Evolutionary conservation across 768 basidiomycete genomes (phyloP).

Genomic region (Psilocybe subaeruginosa): DNA sequence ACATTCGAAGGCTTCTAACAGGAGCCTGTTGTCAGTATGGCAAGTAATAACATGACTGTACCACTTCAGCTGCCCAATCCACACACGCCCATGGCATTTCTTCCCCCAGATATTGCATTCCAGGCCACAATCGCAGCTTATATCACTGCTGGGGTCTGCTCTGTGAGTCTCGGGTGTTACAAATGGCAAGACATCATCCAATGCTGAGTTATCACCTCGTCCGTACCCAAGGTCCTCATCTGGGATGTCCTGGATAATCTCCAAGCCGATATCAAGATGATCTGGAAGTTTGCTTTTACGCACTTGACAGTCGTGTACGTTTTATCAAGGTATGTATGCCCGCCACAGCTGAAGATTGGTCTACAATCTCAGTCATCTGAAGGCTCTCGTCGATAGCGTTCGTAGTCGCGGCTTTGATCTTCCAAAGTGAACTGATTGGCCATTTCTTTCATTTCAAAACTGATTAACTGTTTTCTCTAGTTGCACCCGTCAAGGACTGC

Average conservation of each 20-base stretch:
- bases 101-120: conserved; percentile 26
- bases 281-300: neutral
- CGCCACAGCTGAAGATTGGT: neutral
- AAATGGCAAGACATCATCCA: neutral
- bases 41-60: neutral
- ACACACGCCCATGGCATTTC: conserved; percentile 31
- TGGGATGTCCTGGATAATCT: conserved; percentile 13
- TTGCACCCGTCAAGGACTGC: conserved; percentile 8
- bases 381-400: neutral
- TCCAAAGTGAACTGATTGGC: conserved; percentile 4
- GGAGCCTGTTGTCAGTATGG: neutral
- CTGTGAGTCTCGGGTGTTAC: conserved; percentile 1
- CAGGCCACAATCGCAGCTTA: conserved; percentile 27
- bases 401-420: conserved; percentile 1
- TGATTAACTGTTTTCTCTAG: neutral
- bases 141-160: conserved; percentile 21
- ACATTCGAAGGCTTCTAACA: no score
- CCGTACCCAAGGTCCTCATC: conserved; percentile 1
- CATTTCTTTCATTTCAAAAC: neutral
- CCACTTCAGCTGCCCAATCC: conserved; percentile 22
- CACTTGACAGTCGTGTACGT: conserved; percentile 1
- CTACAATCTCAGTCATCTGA: neutral
- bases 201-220: neutral
- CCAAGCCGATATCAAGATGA: conserved; percentile 1
- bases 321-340: conserved; percentile 4